Base-by-base conservation (phyloP, 768 basidiomycete species). In the Suillus decipiens region DNA sequence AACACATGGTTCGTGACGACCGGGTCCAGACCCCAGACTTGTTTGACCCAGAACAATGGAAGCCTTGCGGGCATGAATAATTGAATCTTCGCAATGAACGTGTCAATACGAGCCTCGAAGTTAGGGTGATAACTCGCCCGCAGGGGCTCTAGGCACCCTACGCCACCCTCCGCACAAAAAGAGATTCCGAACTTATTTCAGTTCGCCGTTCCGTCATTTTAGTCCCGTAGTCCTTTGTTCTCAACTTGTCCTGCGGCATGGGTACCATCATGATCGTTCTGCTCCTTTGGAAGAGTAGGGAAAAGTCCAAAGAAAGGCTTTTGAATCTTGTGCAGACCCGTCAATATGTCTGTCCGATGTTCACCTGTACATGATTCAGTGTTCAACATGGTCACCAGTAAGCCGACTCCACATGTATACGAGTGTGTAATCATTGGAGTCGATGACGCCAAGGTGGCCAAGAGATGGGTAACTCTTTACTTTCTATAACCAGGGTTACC, bases 341-440 rank as follows among this genome's bases (percentile, higher is more conserved):
- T 89, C 92, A 94, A 0, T 90, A 84, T 10, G 79, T 83, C 41
- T 76, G 90, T 92, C 24, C 91, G 84, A 17, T 92, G 77, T 47
- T 77, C 75, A 7, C 87, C 88, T 3, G 85, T 81, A 17, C 89
- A 84, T 43, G 0, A 11, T 79, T 91, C 91, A 92, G 59, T 81
- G 81, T 1, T 83, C 78, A 61, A 87, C 78, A 28, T 3, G 28
- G 2, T 28, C 28, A 12, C 92, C 92, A 1, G 89, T 91, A 12
- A 15, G 88, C 86, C 0, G 89, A 90, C 71, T 92, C 90, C 3
- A 89, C 89, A 67, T 92, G 92, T 76, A 92, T 91, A 68, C 90
- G 53, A 7, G 86, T 86, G 47, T 90, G 84, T 85, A 92, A 36
- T 84, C 86, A 65, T 83, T 71, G 66, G 93, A 91, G 70, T 94